A percentile compares a stretch with the other conserved stretches of the same genome.
Conservation (phyloP, 176 grass and related monocot genomes). For the Secale cereale region DNA sequence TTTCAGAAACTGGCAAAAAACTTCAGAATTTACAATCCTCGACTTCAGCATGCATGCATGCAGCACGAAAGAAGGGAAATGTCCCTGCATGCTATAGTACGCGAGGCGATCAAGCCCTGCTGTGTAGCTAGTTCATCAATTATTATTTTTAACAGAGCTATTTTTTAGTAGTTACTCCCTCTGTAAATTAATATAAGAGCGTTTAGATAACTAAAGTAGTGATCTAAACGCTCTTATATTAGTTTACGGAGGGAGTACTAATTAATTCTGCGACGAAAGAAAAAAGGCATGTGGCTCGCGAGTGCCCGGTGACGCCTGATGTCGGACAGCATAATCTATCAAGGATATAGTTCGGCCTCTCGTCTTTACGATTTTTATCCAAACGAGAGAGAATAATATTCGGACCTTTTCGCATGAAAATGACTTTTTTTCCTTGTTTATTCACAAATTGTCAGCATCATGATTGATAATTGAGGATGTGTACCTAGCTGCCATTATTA, state of each 20-base stretch:
- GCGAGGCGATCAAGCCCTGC: too few species aligned
- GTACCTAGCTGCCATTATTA: background rate
- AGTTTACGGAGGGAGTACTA: too few species aligned
- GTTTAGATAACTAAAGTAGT: too few species aligned
- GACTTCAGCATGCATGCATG: too few species aligned
- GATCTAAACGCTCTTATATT: too few species aligned
- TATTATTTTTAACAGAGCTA: too few species aligned
- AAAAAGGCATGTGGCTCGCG: background rate
- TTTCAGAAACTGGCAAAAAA: too few species aligned
- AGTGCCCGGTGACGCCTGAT: background rate
- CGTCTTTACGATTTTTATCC: conserved; percentile 18
- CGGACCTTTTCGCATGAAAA: background rate
- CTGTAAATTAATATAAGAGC: too few species aligned
- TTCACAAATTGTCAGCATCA: conserved; percentile 12
- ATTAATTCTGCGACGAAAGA: background rate
- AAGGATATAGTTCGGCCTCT: background rate
- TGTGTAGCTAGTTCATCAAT: too few species aligned
- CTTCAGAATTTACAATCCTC: background rate
- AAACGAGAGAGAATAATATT: background rate
- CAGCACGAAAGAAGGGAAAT: too few species aligned
- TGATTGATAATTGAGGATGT: conserved; percentile 19
- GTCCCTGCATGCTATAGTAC: too few species aligned
- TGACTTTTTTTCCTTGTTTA: background rate
- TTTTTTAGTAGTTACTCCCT: too few species aligned
- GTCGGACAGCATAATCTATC: background rate